Evolutionary conservation across 2,329 filamentous ascomycete species (phyloP), one percentile per base, ranked within the genome.

Genomic region (Fusarium mexicanum): DNA sequence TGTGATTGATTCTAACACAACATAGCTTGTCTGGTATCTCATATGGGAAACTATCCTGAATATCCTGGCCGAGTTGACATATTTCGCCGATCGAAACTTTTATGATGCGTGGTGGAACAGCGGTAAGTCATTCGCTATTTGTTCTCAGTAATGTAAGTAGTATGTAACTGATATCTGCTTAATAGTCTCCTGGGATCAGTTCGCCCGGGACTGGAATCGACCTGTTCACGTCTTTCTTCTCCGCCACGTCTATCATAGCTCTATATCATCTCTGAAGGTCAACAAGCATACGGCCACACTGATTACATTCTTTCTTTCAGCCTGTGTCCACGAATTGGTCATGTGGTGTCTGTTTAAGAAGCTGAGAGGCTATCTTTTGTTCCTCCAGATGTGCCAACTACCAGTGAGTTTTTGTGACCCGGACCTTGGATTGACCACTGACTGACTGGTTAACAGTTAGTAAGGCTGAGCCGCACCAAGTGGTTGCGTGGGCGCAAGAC

Each of bases 331-430:
- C 77, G 93, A 95, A 81, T 84, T 95, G 51, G 88, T 94, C 77
- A 95, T 95, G 93, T 92, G 91, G 85, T 93, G 93, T 74, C 86
- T 95, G 40, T 95, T 95, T 81, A 92, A 92, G 81, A 94, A 94
- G 81, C 86, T 95, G 16, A 85, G 93, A 44, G 93, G 93, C 1
- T 95, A 95, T 76, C 82, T 95, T 51, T 87, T 95, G 29, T 83
- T 90, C n/a, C 82, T 93, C 77, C 93, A 95, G 80, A 90, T 96
- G 88, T 87, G 87, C 72, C 93, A 96, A 81, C 81, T 95, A 50
- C 93, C 93, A 40, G 86, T 87, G 76, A 50, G 85, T 38, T 31
- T 47, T 57, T 22, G n/a, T 24, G 29, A 31, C 4, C 35, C 8
- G 17, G 41, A 59, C 18, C 46, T 16, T 33, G n/a, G 17, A 11